These are phyloP conservation scores for Chlorella sp. DNA, from an alignment of 139 green algal species.

Conservation along the genomic window DNA sequence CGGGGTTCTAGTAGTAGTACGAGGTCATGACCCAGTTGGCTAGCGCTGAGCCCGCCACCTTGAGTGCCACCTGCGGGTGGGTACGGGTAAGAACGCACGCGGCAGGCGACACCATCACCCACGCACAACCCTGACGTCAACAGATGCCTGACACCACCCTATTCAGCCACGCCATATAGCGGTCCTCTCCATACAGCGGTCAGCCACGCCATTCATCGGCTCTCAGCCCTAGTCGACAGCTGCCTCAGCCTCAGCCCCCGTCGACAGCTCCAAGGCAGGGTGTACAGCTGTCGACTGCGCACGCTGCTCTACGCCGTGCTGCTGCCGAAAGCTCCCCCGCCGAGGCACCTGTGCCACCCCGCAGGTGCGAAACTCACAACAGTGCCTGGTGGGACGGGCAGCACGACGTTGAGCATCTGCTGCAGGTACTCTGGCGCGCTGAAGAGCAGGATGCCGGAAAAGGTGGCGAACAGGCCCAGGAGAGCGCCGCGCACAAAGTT, in stretches of 20 bases:
- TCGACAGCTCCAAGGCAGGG: no score
- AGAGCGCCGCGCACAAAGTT: slow-evolving; percentile 53
- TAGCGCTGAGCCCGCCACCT: slow-evolving; percentile 37
- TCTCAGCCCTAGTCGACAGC: no score
- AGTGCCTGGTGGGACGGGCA: slow-evolving; percentile 20
- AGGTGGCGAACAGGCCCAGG: slow-evolving; percentile 44
- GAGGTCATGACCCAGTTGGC: slow-evolving; percentile 53
- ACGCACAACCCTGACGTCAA: neutral
- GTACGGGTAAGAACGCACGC: no score
- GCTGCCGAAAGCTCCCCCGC: no score
- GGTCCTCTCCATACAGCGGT: no score
- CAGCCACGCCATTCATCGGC: no score
- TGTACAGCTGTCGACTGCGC: no score
- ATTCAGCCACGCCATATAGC: neutral
- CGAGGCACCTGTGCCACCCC: no score
- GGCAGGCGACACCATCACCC: neutral
- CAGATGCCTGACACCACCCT: neutral
- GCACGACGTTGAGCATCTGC: slow-evolving; percentile 13
- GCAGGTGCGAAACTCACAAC: no score
- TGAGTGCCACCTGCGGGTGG: slow-evolving; percentile 37
- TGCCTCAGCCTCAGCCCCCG: no score
- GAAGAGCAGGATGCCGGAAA: slow-evolving; percentile 36
- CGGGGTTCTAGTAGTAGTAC: slow-evolving; percentile 63
- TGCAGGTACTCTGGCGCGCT: slow-evolving; percentile 34
- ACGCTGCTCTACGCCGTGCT: no score